phyloP scores from a whole-genome alignment of 2,329 filamentous ascomycete species.

The Gnomoniopsis smithogilvyi region DNA sequence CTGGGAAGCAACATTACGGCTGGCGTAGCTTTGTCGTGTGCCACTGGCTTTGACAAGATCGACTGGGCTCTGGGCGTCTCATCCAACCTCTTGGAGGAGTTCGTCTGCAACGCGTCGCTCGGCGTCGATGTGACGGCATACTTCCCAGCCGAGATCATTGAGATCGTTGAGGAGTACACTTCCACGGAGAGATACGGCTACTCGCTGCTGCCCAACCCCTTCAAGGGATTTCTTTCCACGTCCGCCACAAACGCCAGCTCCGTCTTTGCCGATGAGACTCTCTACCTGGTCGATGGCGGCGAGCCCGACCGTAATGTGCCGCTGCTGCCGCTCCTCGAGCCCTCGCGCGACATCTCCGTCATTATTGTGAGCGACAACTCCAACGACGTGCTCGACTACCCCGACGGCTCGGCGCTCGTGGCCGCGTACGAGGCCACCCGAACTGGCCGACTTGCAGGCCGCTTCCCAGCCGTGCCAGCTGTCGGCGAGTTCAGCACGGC shows the following conservation, averaged over 20 bases:
- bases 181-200: constrained; percentile 17
- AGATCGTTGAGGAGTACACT: constrained; percentile 26
- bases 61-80: constrained; percentile 44
- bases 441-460: constrained; percentile 24
- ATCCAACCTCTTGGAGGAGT: constrained; percentile 36
- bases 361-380: constrained; percentile 43
- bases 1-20: constrained; percentile 36
- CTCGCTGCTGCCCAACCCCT: constrained; percentile 37
- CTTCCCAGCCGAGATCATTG: constrained; percentile 19
- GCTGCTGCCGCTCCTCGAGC: constrained; percentile 44
- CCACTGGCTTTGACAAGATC: constrained; percentile 43
- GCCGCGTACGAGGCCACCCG: constrained; percentile 22
- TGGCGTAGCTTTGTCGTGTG: constrained; percentile 28
- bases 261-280: constrained; percentile 23
- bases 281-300: constrained; percentile 46
- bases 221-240: constrained; percentile 33
- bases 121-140: constrained; percentile 3
- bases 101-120: constrained; percentile 12
- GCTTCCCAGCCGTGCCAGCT: constrained; percentile 42
- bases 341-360: constrained; percentile 33
- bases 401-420: constrained; percentile 40
- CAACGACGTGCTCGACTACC: constrained; percentile 37
- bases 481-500: constrained; percentile 31
- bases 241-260: constrained; percentile 24
- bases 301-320: constrained; percentile 41